Percentiles rank a stretch among this genome's conserved stretches.
Evolutionary conservation across 2,329 filamentous ascomycete species (phyloP).

Genomic region (Hymenoscyphus fructigenus): DNA sequence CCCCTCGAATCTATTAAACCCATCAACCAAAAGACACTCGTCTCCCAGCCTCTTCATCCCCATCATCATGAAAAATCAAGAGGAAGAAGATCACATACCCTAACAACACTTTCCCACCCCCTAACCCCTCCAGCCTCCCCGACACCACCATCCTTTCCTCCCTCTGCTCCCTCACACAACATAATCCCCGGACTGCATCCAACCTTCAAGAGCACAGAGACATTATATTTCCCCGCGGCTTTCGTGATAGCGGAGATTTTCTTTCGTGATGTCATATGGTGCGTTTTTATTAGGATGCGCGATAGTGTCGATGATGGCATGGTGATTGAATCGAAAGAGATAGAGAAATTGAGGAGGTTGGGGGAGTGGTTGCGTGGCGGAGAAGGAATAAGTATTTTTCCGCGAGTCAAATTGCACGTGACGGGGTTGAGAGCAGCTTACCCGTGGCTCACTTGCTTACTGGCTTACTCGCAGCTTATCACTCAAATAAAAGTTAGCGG

Average conservation of each 20-base stretch:
- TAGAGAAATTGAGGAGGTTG: neutral
- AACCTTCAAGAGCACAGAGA: conserved; percentile 64
- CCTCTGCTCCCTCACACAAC: conserved; percentile 59
- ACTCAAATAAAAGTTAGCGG: no score
- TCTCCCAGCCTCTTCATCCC: neutral
- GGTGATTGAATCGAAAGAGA: neutral
- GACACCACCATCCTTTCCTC: neutral
- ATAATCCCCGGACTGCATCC: conserved; percentile 74
- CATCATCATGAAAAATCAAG: no score
- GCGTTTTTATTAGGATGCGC: conserved; percentile 68
- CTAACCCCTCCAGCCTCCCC: conserved; percentile 7
- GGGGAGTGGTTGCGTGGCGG: neutral
- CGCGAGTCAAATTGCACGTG: no score
- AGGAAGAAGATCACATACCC: conserved; percentile 18
- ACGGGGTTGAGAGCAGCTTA: no score
- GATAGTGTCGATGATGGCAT: conserved; percentile 11
- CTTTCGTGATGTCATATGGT: conserved; percentile 79
- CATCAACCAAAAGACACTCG: neutral
- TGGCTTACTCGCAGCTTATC: no score
- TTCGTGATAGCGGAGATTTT: conserved; percentile 66
- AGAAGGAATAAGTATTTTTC: neutral
- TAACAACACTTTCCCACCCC: conserved; percentile 32
- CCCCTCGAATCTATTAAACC: no score
- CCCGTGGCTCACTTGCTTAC: no score
- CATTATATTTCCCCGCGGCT: conserved; percentile 57